These are phyloP conservation scores for Prunus davidiana DNA, from an alignment of 306 rosid species.

Conservation along the genomic window DNA sequence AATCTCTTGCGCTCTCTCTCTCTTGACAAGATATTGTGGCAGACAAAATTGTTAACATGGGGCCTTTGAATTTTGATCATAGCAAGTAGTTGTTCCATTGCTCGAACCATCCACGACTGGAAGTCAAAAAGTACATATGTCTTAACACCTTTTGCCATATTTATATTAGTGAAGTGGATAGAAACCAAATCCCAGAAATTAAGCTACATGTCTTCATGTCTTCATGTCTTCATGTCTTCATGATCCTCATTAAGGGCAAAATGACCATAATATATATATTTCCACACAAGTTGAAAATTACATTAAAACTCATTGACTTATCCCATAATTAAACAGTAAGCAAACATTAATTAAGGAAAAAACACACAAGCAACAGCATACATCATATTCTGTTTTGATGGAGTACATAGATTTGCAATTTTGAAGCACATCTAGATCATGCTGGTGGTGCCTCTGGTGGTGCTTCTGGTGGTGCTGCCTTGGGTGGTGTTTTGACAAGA, in stretches of 20 bases:
- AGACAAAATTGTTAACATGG: constrained; percentile 16
- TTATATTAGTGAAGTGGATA: background rate
- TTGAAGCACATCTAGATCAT: constrained; percentile 14
- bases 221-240: background rate
- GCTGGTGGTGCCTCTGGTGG: constrained; percentile 21
- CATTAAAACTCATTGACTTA: constrained; percentile 6
- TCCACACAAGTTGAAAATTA: constrained; percentile 22
- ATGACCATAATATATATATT: background rate
- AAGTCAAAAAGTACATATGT: background rate
- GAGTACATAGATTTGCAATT: background rate
- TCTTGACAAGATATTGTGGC: constrained; percentile 10
- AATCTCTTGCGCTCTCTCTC: background rate
- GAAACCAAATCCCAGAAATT: background rate
- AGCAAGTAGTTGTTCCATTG: background rate
- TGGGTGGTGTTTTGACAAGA: constrained; percentile 49
- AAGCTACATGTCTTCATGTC: background rate
- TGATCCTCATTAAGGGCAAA: background rate
- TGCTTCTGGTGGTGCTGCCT: constrained; percentile 13
- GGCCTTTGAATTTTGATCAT: constrained; percentile 4
- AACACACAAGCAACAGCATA: constrained; percentile 4
- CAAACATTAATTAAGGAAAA: background rate
- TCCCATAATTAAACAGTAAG: constrained; percentile 5
- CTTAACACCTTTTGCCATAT: background rate
- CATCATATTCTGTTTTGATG: constrained; percentile 13
- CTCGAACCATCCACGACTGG: background rate